phyloP scores from a whole-genome alignment of 345 rosid species.

The Durio zibethinus region DNA sequence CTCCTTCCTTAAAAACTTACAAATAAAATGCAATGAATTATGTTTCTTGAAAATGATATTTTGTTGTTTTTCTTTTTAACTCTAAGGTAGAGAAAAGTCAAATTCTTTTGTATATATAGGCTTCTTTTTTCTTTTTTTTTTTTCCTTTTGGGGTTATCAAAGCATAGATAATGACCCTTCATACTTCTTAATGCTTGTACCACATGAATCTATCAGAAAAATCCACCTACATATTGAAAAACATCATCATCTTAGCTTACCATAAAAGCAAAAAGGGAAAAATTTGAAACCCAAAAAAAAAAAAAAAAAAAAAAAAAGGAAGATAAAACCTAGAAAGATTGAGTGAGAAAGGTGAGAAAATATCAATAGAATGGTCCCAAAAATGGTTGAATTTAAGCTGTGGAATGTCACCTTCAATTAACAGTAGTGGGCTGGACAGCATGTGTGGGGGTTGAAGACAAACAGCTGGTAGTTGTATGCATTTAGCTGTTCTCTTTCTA shows the following conservation, averaged over 20 bases:
- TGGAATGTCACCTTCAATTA: slow-evolving; percentile 18
- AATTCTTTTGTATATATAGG: no score
- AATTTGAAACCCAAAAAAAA: neutral
- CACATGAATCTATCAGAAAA: slow-evolving; percentile 11
- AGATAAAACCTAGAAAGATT: neutral
- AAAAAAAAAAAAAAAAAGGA: no score
- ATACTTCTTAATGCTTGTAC: neutral
- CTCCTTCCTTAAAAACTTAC: neutral
- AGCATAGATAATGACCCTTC: slow-evolving; percentile 9
- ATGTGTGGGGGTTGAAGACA: slow-evolving; percentile 9
- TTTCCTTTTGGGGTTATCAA: neutral
- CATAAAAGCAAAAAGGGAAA: neutral
- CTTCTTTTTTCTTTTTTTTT: no score
- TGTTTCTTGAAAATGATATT: neutral
- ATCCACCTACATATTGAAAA: slow-evolving; percentile 1
- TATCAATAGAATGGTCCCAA: slow-evolving; percentile 33
- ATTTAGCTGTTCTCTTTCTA: neutral
- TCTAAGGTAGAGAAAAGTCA: no score
- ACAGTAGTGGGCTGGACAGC: slow-evolving; percentile 39
- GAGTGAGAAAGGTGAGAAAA: neutral
- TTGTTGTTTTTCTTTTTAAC: neutral
- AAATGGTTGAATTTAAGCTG: slow-evolving; percentile 15
- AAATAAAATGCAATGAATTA: neutral
- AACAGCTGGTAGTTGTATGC: neutral
- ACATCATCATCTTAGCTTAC: slow-evolving; percentile 3